Conservation (phyloP, 345 rosid species). For the Xanthoceras sorbifolium region DNA sequence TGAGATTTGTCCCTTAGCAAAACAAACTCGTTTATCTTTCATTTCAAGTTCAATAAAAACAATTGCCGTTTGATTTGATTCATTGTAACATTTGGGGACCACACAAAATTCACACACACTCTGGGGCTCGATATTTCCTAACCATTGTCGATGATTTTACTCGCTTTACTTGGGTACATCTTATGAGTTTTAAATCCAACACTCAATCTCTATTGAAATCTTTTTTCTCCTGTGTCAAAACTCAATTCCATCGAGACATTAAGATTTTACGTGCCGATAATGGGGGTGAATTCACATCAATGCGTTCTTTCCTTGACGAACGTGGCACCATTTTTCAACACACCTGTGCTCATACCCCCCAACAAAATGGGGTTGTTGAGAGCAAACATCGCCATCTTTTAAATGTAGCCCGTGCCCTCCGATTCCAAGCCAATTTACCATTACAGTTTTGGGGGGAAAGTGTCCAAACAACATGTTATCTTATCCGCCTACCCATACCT, state of each 20-base stretch:
- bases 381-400: constrained; percentile 10
- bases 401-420: neutral
- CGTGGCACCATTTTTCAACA: constrained; percentile 1
- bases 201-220: neutral
- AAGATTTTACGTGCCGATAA: neutral
- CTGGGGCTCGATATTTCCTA: neutral
- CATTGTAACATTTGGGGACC: too few species aligned
- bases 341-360: constrained; percentile 9
- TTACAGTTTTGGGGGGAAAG: neutral
- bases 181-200: constrained; percentile 14
- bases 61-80: too few species aligned
- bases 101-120: neutral
- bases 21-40: too few species aligned
- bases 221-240: constrained; percentile 15
- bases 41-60: neutral
- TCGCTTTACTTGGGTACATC: neutral
- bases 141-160: constrained; percentile 13
- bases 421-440: neutral
- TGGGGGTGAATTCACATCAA: neutral
- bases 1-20: too few species aligned
- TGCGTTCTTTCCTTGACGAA: neutral
- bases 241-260: neutral
- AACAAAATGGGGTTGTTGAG: neutral
- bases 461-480: neutral
- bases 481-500: neutral